A percentile compares a stretch with the other conserved stretches of the same genome.
These are phyloP conservation scores for Logfia minima DNA, from an alignment of 129 eudicot species.

Conservation along the genomic window DNA sequence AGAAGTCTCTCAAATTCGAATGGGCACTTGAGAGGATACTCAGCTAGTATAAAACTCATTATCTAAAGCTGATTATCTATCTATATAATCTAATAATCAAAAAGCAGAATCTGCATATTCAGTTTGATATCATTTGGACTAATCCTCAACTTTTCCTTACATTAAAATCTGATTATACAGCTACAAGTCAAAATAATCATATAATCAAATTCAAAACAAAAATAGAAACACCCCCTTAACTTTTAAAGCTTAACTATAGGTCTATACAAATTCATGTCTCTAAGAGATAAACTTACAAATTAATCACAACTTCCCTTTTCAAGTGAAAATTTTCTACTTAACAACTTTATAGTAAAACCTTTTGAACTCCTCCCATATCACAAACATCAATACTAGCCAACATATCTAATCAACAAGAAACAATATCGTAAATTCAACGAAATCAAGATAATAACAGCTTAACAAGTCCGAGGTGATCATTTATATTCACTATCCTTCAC, in stretches of 20 bases:
- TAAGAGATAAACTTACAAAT: too few species aligned
- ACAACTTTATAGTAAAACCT: not conserved
- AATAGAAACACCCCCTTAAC: not conserved
- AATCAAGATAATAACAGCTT: slow-evolving; percentile 1
- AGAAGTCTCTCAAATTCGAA: not conserved
- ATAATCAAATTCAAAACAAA: not conserved
- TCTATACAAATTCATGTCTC: not conserved
- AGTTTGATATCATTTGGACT: not conserved
- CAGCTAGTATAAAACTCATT: not conserved
- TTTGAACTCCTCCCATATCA: slow-evolving; percentile 19
- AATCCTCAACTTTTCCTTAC: not conserved
- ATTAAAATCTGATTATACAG: not conserved
- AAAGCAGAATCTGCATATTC: not conserved
- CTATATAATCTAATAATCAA: not conserved
- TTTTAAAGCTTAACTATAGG: not conserved
- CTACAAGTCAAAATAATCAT: not conserved
- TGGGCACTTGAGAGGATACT: not conserved
- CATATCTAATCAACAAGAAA: not conserved
- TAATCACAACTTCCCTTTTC: not conserved
- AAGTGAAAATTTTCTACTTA: not conserved
- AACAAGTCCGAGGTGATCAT: not conserved
- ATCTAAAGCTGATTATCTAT: not conserved
- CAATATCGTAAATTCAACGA: slow-evolving; percentile 15
- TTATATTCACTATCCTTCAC: not conserved
- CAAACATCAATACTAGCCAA: slow-evolving; percentile 11